Percentiles rank a stretch among this genome's conserved stretches.
These are phyloP conservation scores for Paracamarosporium sp. DNA, from an alignment of 2,329 filamentous ascomycete genomes.

Conservation along the genomic window DNA sequence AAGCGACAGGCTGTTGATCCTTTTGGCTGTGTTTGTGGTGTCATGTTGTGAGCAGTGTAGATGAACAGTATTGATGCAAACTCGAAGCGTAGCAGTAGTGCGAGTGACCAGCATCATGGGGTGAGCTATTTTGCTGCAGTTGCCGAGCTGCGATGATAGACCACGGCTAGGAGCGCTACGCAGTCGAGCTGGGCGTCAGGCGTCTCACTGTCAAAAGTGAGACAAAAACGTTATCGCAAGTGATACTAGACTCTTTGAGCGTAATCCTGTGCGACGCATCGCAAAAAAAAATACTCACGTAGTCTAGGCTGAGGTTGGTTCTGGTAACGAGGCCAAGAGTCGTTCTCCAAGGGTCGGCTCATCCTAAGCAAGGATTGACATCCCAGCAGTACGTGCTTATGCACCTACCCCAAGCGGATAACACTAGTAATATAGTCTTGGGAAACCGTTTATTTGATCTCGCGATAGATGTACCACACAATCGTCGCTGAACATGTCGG, in stretches of 20 bases:
- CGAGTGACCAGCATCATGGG: no score
- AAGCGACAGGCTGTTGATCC: no score
- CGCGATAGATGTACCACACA: background rate
- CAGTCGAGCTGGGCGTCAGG: background rate
- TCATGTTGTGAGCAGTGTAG: no score
- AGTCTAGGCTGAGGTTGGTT: background rate
- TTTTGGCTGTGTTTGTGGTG: no score
- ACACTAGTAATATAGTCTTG: background rate
- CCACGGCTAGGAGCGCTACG: background rate
- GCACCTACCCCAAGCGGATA: slow-evolving; percentile 2
- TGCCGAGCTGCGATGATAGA: background rate
- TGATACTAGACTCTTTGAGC: background rate
- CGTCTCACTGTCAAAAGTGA: background rate
- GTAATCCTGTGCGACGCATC: background rate
- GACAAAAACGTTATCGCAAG: background rate
- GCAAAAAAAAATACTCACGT: background rate
- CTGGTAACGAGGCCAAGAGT: background rate
- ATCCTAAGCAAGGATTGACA: background rate
- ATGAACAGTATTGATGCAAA: no score
- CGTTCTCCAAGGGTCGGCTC: background rate
- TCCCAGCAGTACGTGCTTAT: background rate
- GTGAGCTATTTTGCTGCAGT: no score
- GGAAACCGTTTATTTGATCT: background rate
- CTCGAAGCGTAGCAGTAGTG: no score
- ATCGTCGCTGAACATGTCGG: slow-evolving; percentile 64